Percentiles rank a stretch among this genome's conserved stretches.
Evolutionary conservation across 108 stramenopile genomes (phyloP).

Genomic region (Discostella pseudostelligera): DNA sequence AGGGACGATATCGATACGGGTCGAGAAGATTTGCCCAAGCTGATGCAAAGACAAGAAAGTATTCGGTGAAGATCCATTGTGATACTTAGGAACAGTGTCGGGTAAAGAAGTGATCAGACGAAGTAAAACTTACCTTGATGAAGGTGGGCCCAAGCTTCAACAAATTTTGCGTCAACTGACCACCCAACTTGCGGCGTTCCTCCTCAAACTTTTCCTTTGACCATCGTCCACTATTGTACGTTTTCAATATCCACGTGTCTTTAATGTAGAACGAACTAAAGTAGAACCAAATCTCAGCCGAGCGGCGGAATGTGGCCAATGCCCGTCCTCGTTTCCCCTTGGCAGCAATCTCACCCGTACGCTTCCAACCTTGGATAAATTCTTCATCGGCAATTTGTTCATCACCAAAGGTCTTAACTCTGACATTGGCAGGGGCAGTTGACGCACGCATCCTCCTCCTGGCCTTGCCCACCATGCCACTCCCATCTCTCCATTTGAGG

Average conservation of each 20-base stretch:
- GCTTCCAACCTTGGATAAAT: slow-evolving; percentile 85
- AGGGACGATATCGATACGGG: slow-evolving; percentile 93
- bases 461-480: slow-evolving; percentile 1
- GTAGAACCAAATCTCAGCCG: slow-evolving; percentile 89
- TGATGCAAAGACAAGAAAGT: slow-evolving; percentile 27
- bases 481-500: slow-evolving; percentile 51
- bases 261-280: slow-evolving; percentile 85
- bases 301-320: slow-evolving; percentile 79
- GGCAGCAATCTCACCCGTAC: slow-evolving; percentile 83
- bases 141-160: slow-evolving; percentile 94
- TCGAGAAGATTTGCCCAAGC: slow-evolving; percentile 94
- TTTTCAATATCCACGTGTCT: slow-evolving; percentile 71
- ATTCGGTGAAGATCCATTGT: neutral
- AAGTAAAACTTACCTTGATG: slow-evolving; percentile 65
- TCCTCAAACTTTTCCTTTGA: slow-evolving; percentile 63
- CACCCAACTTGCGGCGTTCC: slow-evolving; percentile 75
- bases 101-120: neutral
- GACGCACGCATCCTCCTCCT: slow-evolving; percentile 18
- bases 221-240: slow-evolving; percentile 73
- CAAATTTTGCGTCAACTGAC: slow-evolving; percentile 87
- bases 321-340: slow-evolving; percentile 66
- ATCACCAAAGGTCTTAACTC: slow-evolving; percentile 42
- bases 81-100: too few relatives aligned
- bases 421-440: neutral
- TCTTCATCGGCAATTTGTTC: slow-evolving; percentile 72